Percentiles rank a stretch among this genome's conserved stretches.
Evolutionary conservation across 169 alveolate genomes (phyloP).

Genomic region (Eimeria sp.): DNA sequence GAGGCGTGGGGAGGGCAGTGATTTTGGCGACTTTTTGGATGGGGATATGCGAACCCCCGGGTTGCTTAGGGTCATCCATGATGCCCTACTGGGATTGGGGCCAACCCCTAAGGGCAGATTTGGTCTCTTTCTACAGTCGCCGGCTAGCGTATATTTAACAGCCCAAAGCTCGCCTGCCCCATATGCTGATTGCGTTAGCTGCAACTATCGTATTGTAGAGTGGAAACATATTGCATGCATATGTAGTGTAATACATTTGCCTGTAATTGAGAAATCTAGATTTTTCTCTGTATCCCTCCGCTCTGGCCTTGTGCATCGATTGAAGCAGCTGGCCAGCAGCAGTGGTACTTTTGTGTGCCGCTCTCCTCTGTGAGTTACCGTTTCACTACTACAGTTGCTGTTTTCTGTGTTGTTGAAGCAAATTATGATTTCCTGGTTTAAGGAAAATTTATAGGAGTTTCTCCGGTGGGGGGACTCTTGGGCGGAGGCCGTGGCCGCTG

Average conservation of each 20-base stretch:
- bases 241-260: not conserved
- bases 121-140: not conserved
- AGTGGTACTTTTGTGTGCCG: not conserved
- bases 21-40: not conserved
- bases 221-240: not conserved
- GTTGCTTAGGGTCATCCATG: not conserved
- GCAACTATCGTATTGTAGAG: not conserved
- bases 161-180: not conserved
- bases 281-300: not conserved
- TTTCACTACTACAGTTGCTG: not conserved
- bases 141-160: not conserved
- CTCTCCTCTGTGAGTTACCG: not conserved
- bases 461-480: not conserved
- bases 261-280: not conserved
- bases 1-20: not conserved
- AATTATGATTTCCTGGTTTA: not conserved
- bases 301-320: not conserved
- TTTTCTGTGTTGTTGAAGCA: not conserved
- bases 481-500: slow-evolving; percentile 11
- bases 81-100: not conserved
- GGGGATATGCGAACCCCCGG: not conserved
- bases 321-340: slow-evolving; percentile 37
- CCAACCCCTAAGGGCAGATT: not conserved
- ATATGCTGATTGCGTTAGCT: not conserved
- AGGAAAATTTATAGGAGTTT: not conserved